These are phyloP conservation scores for Gentiana straminea DNA, from an alignment of 257 asterid species.

Conservation along the genomic window DNA sequence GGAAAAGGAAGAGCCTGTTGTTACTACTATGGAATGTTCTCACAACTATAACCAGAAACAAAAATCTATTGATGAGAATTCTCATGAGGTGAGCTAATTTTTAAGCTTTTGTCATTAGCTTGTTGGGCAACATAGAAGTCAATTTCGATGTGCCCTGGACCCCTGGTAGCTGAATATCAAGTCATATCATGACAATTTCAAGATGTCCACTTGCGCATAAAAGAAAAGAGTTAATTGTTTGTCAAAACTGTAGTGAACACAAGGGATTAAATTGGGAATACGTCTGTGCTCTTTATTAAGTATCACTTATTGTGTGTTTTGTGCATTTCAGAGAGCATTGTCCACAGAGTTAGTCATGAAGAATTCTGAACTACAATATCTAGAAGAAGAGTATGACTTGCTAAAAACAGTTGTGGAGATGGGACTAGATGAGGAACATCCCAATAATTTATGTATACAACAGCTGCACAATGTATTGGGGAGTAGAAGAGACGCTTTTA, in stretches of 20 bases:
- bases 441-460: conserved; percentile 31
- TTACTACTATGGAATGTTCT: conserved; percentile 6
- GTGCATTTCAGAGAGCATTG: conserved; percentile 15
- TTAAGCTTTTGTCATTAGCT: not conserved
- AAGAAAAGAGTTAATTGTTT: too few relatives aligned
- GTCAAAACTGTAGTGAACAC: not conserved
- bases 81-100: conserved; percentile 16
- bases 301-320: not conserved
- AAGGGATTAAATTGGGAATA: not conserved
- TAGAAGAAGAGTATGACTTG: conserved; percentile 28
- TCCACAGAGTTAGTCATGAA: conserved; percentile 17
- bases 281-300: not conserved
- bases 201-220: too few relatives aligned
- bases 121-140: too few relatives aligned
- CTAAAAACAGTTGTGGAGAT: conserved; percentile 36
- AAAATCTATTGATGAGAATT: conserved; percentile 4
- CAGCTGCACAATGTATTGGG: conserved; percentile 39
- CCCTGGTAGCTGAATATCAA: not conserved
- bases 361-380: conserved; percentile 20
- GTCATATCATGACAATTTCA: not conserved
- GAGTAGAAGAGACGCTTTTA: conserved; percentile 29
- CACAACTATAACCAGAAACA: conserved; percentile 3
- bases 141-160: not conserved
- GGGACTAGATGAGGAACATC: conserved; percentile 26
- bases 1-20: conserved; percentile 9